Base-by-base conservation (phyloP, 306 rosid genomes). In the Senna siamea region DNA sequence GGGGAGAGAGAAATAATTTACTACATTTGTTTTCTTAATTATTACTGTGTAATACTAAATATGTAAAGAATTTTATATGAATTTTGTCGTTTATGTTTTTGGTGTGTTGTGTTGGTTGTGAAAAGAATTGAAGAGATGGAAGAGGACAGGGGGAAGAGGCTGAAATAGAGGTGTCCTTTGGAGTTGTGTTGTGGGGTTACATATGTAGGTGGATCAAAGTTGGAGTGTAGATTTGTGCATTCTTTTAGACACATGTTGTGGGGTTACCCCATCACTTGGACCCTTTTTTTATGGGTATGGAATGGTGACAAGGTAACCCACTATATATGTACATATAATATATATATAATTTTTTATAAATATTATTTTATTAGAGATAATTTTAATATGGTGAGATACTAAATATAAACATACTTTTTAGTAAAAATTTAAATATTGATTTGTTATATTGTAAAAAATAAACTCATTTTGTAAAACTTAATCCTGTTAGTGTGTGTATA, bases 231-330 rank as follows among this genome's bases (percentile, higher is more conserved):
- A 70, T 28, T 69, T 69, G 85, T 72, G 65, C 56, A 32, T 63
- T 79, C 60, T 61, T 56, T 72, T 51, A 52, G 55, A 41, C 70
- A 82, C 86, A 79, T 77, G 82, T 76, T 85, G 82, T 85, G 86
- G 89, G 89, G 82, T 10, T 76, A 2, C 73, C 73, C 40, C 62
- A 60, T 79, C 61, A 76, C 78, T 52, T 61, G 86, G 73, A 57
- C 37, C 41, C 73, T 55, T 74, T 69, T 82, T 74, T 46, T 66
- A n/a, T n/a, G 76, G 67, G 86, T 83, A 77, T 84, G 96, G 90
- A 90, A 84, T 76, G 84, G 82, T 82, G 90, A 86, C 92, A 72
- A 64, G 84, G 85, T 75, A 81, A 83, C 90, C 69, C 92, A 84
- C 82, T 75, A 78, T 66, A 80, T 50, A 75, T 26, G 30, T 26